Evolutionary conservation across 2,329 filamentous ascomycete genomes (phyloP).

Genomic region (Pyricularia grisea): DNA sequence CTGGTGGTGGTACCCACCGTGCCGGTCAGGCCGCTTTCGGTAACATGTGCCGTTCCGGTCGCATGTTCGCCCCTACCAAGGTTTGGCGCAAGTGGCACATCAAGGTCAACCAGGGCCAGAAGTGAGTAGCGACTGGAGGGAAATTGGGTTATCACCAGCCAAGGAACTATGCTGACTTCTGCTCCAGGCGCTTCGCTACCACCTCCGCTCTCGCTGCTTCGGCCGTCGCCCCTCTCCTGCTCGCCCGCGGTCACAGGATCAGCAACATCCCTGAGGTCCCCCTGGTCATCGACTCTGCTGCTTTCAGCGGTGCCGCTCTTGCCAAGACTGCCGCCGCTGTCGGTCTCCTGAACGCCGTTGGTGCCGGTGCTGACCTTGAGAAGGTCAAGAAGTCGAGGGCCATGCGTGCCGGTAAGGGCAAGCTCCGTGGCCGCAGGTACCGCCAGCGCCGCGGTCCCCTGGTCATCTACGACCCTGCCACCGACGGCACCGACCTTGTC

Average conservation of each 20-base stretch:
- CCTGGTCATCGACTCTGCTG: slow-evolving; percentile 85
- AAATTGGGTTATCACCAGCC: slow-evolving; percentile 6
- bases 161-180: slow-evolving; percentile 5
- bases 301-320: slow-evolving; percentile 71
- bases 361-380: slow-evolving; percentile 81
- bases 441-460: slow-evolving; percentile 96
- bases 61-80: slow-evolving; percentile 99
- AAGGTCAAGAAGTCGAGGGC: slow-evolving; percentile 97
- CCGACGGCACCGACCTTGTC: slow-evolving; percentile 90
- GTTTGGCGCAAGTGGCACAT: slow-evolving; percentile 99
- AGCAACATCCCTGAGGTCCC: slow-evolving; percentile 89
- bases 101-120: slow-evolving; percentile 99
- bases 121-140: slow-evolving; percentile 45
- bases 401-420: slow-evolving; percentile 97
- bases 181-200: slow-evolving; percentile 80
- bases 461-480: slow-evolving; percentile 92
- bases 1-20: slow-evolving; percentile 99
- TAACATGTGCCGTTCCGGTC: slow-evolving; percentile 99
- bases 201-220: slow-evolving; percentile 96
- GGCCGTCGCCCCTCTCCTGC: slow-evolving; percentile 85
- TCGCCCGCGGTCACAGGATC: slow-evolving; percentile 96
- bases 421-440: slow-evolving; percentile 93
- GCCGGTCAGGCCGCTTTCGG: slow-evolving; percentile 99
- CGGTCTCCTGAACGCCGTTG: slow-evolving; percentile 79
- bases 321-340: slow-evolving; percentile 85